Conservation (phyloP, 2,329 filamentous ascomycete species). For the Fusarium pseudograminearum region DNA sequence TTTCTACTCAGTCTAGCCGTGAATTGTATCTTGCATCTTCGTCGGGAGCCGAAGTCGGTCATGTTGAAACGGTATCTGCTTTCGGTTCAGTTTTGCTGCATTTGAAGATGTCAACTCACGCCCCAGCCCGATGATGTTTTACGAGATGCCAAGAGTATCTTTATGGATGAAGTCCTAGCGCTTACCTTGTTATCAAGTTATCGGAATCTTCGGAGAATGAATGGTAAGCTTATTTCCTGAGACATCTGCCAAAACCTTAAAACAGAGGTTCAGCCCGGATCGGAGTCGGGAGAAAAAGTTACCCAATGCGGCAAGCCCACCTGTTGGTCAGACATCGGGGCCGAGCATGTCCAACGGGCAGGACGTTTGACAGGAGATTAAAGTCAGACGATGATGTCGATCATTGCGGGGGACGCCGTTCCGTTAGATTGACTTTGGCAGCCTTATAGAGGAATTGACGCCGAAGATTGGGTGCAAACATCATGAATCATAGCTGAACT, state of each 20-base stretch:
- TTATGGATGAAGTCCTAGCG: background rate
- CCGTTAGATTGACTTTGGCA: background rate
- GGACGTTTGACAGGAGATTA: background rate
- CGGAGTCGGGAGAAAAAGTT: background rate
- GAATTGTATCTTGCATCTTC: background rate
- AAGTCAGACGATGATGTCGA: background rate
- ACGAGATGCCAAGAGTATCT: background rate
- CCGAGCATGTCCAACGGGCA: background rate
- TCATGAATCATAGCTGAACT: conserved; percentile 21
- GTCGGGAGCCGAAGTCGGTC: no score
- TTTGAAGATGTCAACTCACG: background rate
- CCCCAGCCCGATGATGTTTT: background rate
- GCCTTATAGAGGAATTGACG: background rate
- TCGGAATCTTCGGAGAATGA: background rate
- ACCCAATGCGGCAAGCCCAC: background rate
- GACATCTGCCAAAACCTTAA: background rate
- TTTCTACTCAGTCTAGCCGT: background rate
- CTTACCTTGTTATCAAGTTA: background rate
- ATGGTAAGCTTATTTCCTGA: background rate
- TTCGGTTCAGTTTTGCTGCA: background rate
- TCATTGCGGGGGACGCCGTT: background rate
- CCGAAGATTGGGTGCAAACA: background rate
- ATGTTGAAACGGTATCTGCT: background rate
- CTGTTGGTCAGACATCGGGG: background rate
- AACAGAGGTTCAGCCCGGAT: background rate